These are phyloP conservation scores for Mychonastes homosphaera DNA, from an alignment of 139 green algal species.

Conservation along the genomic window DNA sequence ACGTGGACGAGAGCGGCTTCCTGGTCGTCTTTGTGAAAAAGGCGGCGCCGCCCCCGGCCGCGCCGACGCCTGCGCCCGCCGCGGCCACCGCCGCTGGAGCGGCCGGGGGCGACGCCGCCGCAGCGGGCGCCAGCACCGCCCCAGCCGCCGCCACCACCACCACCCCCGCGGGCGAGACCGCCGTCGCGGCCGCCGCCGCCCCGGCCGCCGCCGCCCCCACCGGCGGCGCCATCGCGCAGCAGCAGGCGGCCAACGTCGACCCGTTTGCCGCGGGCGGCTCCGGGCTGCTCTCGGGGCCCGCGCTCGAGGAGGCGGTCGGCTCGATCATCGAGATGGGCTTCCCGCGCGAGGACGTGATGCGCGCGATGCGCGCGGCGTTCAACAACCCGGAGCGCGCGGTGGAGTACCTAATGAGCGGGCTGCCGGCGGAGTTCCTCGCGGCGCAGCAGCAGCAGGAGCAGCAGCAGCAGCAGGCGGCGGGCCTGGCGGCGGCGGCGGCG, in stretches of 20 bases:
- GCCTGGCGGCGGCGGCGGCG: constrained; percentile 10
- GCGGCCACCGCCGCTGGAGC: constrained; percentile 17
- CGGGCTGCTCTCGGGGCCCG: constrained; percentile 56
- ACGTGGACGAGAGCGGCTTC: constrained; percentile 73
- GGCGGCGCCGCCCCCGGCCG: constrained; percentile 22
- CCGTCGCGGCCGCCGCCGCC: constrained; percentile 17
- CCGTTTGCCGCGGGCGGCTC: constrained; percentile 47
- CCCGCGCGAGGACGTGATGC: constrained; percentile 50
- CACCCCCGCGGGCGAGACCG: constrained; percentile 14
- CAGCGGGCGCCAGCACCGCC: constrained; percentile 13
- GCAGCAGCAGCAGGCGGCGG: constrained; percentile 13
- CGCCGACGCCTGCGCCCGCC: constrained; percentile 21
- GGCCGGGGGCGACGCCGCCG: constrained; percentile 8
- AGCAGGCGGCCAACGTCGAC: constrained; percentile 14
- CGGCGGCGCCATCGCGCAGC: too few species aligned
- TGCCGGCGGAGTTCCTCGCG: constrained; percentile 27
- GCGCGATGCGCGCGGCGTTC: constrained; percentile 89
- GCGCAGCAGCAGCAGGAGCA: constrained; percentile 17
- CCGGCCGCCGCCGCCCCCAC: constrained; percentile 7
- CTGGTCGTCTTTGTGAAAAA: constrained; percentile 91
- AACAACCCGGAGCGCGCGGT: constrained; percentile 98
- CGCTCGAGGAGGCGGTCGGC: constrained; percentile 55
- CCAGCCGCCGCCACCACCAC: constrained; percentile 10
- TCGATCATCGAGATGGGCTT: constrained; percentile 95
- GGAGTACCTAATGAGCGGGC: constrained; percentile 96